Base-by-base conservation (phyloP, 768 basidiomycete genomes). In the Leccinum fibrillosum region DNA sequence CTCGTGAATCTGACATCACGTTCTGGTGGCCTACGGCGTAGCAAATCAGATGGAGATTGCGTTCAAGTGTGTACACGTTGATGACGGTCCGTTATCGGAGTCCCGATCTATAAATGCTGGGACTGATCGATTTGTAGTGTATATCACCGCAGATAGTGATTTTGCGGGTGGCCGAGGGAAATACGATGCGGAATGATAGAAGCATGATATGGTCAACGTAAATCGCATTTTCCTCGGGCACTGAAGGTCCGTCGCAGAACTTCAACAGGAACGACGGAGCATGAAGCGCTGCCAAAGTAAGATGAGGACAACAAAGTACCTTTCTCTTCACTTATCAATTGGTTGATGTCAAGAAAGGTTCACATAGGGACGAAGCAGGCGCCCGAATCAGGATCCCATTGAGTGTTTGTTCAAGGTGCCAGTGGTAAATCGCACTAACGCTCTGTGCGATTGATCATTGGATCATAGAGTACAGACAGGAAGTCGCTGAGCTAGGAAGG, bases 131-230 rank as follows among this genome's bases (percentile, higher is more conserved):
- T 52, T 44, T 34, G 17, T 26, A 58, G 65, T 56, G 58, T 42
- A 32, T 64, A 44, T 65, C 60, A 15, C 56, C 65, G 4, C 64
- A 60, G 37, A 56, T 58, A 32, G 32, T 60, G 12, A 62, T 64
- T 21, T 25, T 63, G 10, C 54, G 56, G 11, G 60, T 60, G 25
- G 54, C 49, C 12, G 49, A 52, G 28, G 54, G 64, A 17, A 48
- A 19, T 5, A 53, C 50, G 17, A 63, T 54, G 64, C 25, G 28
- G 19, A 26, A 44, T 17, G 54, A 61, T 17, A 51, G 52, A 13
- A 35, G n/a, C n/a, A 30, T 6, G 5, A 8, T 17, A 13, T 13
- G 5, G 17, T 2, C 6, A 10, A 37, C 55, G 8, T 10, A 5
- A 10, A 21, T 42, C 9, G 26, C 5, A 13, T 55, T 39, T 10